These are phyloP conservation scores for Taxillus chinensis DNA, from an alignment of 164 flowering plant genomes.

Conservation along the genomic window DNA sequence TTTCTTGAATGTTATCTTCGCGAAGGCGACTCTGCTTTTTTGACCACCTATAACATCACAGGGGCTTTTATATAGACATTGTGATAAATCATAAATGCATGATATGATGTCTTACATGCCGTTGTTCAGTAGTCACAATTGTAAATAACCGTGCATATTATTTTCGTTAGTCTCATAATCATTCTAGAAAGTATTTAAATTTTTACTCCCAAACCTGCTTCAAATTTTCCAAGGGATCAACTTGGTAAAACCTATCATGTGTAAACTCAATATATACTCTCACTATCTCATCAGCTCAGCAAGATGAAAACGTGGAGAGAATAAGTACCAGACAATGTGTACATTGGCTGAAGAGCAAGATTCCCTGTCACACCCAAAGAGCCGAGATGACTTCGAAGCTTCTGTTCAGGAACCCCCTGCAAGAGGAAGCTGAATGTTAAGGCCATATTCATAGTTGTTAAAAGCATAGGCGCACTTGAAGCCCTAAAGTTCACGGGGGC, in stretches of 20 bases:
- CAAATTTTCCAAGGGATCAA: background rate
- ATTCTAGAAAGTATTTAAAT: background rate
- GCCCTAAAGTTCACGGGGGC: too few species aligned
- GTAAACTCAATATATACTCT: background rate
- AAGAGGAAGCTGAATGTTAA: slow-evolving; percentile 5
- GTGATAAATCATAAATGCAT: background rate
- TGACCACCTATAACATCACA: slow-evolving; percentile 70
- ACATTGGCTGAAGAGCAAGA: slow-evolving; percentile 99
- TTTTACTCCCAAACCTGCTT: background rate
- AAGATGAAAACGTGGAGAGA: background rate
- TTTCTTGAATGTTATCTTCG: slow-evolving; percentile 96
- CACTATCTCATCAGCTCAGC: background rate
- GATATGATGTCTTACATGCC: too few species aligned
- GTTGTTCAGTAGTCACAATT: too few species aligned
- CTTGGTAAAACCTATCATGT: background rate
- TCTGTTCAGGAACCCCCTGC: slow-evolving; percentile 98
- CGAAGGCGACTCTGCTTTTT: slow-evolving; percentile 99
- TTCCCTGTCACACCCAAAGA: slow-evolving; percentile 97
- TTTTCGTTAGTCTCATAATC: background rate
- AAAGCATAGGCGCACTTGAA: background rate
- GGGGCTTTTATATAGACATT: background rate
- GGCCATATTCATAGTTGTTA: background rate
- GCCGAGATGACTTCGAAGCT: slow-evolving; percentile 92
- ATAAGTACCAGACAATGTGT: slow-evolving; percentile 87
- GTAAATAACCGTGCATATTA: background rate